Percentiles rank a stretch among this genome's conserved stretches.
These are phyloP conservation scores for Combretum micranthum DNA, from an alignment of 345 rosid species.

Conservation along the genomic window DNA sequence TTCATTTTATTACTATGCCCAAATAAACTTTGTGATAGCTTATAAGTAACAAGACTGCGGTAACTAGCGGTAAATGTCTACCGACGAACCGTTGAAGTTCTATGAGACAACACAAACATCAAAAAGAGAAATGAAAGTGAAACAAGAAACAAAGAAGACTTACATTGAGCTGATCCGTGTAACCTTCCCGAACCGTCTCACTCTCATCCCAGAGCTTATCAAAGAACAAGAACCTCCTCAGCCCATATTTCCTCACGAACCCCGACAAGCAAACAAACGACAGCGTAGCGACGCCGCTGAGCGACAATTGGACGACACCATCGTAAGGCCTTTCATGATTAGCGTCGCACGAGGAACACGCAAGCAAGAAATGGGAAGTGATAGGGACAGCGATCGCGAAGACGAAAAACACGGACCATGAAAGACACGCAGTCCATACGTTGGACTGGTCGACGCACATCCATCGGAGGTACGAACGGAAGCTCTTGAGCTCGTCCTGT, in stretches of 20 bases:
- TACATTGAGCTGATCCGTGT: slow-evolving; percentile 81
- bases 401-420: slow-evolving; percentile 66
- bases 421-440: slow-evolving; percentile 40
- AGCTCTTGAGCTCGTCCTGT: slow-evolving; percentile 70
- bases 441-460: slow-evolving; percentile 89
- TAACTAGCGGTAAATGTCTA: too few species aligned
- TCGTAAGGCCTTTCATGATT: slow-evolving; percentile 67
- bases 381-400: slow-evolving; percentile 60
- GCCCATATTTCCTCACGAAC: slow-evolving; percentile 59
- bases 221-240: slow-evolving; percentile 73
- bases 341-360: slow-evolving; percentile 70
- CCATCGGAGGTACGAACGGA: slow-evolving; percentile 71
- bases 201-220: slow-evolving; percentile 92
- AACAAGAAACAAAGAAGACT: slow-evolving; percentile 8
- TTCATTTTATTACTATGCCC: too few species aligned
- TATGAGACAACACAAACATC: not conserved
- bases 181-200: slow-evolving; percentile 61
- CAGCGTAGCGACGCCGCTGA: slow-evolving; percentile 58
- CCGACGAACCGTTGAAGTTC: too few species aligned
- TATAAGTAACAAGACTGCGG: too few species aligned
- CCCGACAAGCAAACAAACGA: slow-evolving; percentile 63
- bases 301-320: slow-evolving; percentile 69
- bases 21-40: too few species aligned
- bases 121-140: not conserved
- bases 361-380: slow-evolving; percentile 70